These are phyloP conservation scores for Apiospora koreana DNA, from an alignment of 2,329 filamentous ascomycete genomes.

Conservation along the genomic window DNA sequence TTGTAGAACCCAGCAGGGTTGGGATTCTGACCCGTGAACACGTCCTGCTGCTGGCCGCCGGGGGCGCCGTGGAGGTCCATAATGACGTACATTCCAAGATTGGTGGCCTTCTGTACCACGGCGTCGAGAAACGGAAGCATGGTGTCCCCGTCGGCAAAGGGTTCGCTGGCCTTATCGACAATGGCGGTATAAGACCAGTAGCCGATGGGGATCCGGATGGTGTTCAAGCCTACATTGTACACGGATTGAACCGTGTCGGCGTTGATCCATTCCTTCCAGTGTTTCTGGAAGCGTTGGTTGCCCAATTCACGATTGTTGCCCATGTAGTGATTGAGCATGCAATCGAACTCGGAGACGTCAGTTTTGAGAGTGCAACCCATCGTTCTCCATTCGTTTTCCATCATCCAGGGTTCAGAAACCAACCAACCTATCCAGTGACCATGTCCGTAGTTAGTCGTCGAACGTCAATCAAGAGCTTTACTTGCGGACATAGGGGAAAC, in stretches of 20 bases:
- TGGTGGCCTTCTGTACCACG: slow-evolving; percentile 30
- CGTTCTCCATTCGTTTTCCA: slow-evolving; percentile 41
- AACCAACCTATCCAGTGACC: slow-evolving; percentile 38
- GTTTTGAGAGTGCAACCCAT: slow-evolving; percentile 22
- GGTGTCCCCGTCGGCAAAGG: slow-evolving; percentile 47
- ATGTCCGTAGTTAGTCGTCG: background rate
- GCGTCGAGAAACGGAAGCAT: slow-evolving; percentile 43
- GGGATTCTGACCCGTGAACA: slow-evolving; percentile 36
- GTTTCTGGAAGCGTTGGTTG: slow-evolving; percentile 47
- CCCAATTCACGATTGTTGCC: slow-evolving; percentile 31
- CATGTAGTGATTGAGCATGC: slow-evolving; percentile 42
- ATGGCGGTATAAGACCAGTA: slow-evolving; percentile 56
- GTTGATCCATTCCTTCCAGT: slow-evolving; percentile 54
- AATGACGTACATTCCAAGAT: slow-evolving; percentile 45
- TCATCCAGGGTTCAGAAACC: slow-evolving; percentile 57
- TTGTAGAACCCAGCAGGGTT: slow-evolving; percentile 43
- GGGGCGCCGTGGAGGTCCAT: slow-evolving; percentile 45
- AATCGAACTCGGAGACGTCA: slow-evolving; percentile 52
- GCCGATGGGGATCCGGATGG: slow-evolving; percentile 54
- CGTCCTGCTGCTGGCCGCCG: slow-evolving; percentile 40
- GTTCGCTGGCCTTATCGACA: slow-evolving; percentile 46
- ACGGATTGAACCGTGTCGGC: slow-evolving; percentile 51
- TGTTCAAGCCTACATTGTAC: slow-evolving; percentile 50
- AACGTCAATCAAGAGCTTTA: background rate
- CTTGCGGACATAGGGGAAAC: background rate